Conservation (phyloP, 73 alveolate species). For the Tetrahymena thermophila region DNA sequence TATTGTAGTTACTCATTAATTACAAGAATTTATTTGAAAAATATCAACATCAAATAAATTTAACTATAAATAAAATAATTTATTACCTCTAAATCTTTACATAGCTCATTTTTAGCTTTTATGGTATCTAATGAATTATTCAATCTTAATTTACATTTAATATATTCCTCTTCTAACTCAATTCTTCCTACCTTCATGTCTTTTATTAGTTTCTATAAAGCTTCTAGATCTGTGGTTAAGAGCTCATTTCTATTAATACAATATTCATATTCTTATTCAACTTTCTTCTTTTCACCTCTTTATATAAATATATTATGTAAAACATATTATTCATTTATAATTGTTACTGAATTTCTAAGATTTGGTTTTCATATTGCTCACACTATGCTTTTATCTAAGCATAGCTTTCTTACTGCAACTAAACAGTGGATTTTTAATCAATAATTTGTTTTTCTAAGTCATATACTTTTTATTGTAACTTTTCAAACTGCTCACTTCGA, state of each 20-base stretch:
- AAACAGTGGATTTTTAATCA: constrained; percentile 1
- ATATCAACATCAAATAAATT: too few species aligned
- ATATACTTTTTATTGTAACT: constrained; percentile 6
- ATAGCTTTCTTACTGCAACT: background rate
- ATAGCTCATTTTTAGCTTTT: background rate
- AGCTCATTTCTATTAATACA: background rate
- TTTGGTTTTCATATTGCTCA: background rate
- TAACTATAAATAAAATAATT: background rate
- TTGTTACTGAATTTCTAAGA: background rate
- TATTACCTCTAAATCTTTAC: background rate
- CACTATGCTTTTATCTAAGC: background rate
- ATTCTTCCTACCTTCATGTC: constrained; percentile 11
- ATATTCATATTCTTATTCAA: background rate
- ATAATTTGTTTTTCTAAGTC: constrained; percentile 3
- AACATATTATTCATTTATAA: too few species aligned
- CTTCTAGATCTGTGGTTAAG: background rate
- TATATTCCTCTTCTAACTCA: constrained; percentile 6
- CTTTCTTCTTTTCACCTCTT: constrained; percentile 7
- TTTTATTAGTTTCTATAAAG: constrained; percentile 2
- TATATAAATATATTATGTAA: background rate
- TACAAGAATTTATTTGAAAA: too few species aligned
- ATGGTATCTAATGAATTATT: background rate
- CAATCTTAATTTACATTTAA: background rate
- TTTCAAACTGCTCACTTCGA: constrained; percentile 2
- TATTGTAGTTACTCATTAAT: background rate